Conservation (phyloP, 208 protist genomes). For the Trypanosoma rangeli region DNA sequence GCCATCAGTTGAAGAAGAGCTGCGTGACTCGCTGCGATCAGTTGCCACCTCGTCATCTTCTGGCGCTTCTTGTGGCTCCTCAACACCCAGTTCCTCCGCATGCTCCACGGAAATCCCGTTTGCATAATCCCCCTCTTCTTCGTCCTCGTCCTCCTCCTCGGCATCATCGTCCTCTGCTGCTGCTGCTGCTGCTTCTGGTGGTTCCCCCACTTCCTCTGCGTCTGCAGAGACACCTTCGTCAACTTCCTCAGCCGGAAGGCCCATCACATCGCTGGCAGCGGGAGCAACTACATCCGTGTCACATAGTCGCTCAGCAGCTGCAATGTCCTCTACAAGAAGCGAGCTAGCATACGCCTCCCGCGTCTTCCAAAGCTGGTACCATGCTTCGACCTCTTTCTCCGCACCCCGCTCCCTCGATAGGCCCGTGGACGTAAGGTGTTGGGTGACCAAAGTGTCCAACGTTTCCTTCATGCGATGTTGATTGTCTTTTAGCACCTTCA, state of each 20-base stretch:
- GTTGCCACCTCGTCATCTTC: slow-evolving; percentile 10
- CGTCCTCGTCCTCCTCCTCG: slow-evolving; percentile 1
- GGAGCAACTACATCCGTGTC: background rate
- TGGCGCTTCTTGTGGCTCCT: slow-evolving; percentile 2
- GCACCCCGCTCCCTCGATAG: slow-evolving; percentile 10
- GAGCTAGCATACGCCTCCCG: slow-evolving; percentile 51
- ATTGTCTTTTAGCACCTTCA: slow-evolving; percentile 54
- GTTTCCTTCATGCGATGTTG: slow-evolving; percentile 18
- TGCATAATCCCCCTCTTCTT: slow-evolving; percentile 8
- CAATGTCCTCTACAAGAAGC: slow-evolving; percentile 41
- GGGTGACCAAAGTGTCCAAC: slow-evolving; percentile 21
- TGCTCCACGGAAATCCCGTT: too few species aligned
- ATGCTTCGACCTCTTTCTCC: slow-evolving; percentile 19
- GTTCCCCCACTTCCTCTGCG: background rate
- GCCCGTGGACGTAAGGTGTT: background rate
- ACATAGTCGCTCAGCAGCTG: slow-evolving; percentile 18
- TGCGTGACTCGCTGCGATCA: slow-evolving; percentile 4
- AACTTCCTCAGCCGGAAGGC: background rate
- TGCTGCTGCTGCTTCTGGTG: slow-evolving; percentile 13
- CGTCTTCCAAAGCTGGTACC: slow-evolving; percentile 35
- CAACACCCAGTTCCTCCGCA: slow-evolving; percentile 5
- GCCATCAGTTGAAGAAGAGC: slow-evolving; percentile 3
- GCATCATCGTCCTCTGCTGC: slow-evolving; percentile 20
- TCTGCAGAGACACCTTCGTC: background rate
- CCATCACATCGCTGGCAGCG: background rate